Conservation (phyloP, 148 eudicot genomes). For the Vaccinium corymbosum region DNA sequence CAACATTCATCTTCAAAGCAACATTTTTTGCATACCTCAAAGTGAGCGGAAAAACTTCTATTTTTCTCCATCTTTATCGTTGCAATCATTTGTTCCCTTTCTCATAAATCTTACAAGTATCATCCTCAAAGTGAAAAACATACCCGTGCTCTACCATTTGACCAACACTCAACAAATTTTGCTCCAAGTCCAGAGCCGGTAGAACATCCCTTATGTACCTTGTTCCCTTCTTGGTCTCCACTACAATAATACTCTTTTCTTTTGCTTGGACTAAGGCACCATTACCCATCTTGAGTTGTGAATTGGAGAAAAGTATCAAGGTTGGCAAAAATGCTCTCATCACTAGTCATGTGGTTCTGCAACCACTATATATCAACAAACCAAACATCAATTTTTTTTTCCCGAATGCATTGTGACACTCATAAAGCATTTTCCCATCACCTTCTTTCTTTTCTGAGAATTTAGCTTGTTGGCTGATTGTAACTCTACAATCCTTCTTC, state of each 20-base stretch:
- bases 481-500: too few relatives aligned
- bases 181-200: slow-evolving; percentile 5
- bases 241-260: neutral
- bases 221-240: slow-evolving; percentile 18
- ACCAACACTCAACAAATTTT: slow-evolving; percentile 18
- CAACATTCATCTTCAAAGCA: neutral
- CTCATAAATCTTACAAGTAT: neutral
- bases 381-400: too few relatives aligned
- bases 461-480: too few relatives aligned
- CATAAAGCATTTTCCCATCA: too few relatives aligned
- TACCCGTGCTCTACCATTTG: slow-evolving; percentile 19
- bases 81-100: neutral
- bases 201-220: slow-evolving; percentile 14
- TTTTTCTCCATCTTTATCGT: neutral
- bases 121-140: neutral
- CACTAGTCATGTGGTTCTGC: too few relatives aligned
- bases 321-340: too few relatives aligned
- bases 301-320: too few relatives aligned
- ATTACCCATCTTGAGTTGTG: too few relatives aligned
- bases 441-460: too few relatives aligned
- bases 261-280: too few relatives aligned
- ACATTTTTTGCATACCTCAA: neutral
- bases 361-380: too few relatives aligned
- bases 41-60: slow-evolving; percentile 7
- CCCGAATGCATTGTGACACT: too few relatives aligned